Evolutionary conservation across 352 stramenopile species (phyloP).

Genomic region (Phytophthora pisi): DNA sequence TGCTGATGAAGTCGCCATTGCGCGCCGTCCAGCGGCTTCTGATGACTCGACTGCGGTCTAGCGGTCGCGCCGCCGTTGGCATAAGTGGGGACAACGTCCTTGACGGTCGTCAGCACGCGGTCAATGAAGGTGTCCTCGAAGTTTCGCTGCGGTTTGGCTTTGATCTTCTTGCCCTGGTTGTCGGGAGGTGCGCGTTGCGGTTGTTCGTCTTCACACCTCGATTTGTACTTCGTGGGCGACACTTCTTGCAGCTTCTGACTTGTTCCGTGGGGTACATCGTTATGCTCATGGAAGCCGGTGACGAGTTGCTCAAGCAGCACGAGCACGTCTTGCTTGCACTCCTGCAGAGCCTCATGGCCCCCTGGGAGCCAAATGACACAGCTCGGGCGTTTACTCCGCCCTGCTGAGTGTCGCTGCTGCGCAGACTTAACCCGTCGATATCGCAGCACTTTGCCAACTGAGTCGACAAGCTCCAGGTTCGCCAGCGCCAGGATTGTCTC

Average conservation of each 20-base stretch:
- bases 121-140: conserved; percentile 92
- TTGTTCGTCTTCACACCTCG: conserved; percentile 31
- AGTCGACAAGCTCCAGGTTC: conserved; percentile 72
- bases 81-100: conserved; percentile 35
- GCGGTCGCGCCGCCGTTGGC: not conserved
- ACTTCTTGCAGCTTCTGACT: conserved; percentile 26
- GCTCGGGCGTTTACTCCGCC: conserved; percentile 30
- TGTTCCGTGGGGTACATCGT: conserved; percentile 64
- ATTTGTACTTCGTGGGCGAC: conserved; percentile 12
- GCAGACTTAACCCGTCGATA: conserved; percentile 28
- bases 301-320: conserved; percentile 93
- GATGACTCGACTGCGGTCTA: conserved; percentile 10
- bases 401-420: conserved; percentile 21
- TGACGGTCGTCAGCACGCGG: conserved; percentile 75
- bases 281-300: conserved; percentile 93
- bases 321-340: conserved; percentile 88
- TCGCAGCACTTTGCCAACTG: conserved; percentile 77
- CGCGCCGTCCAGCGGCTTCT: conserved; percentile 41
- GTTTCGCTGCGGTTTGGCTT: conserved; percentile 27
- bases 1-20: conserved; percentile 55
- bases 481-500: conserved; percentile 67
- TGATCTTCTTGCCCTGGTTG: conserved; percentile 25
- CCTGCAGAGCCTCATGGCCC: conserved; percentile 95
- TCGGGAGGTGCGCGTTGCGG: conserved; percentile 11
- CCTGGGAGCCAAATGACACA: conserved; percentile 87